These are phyloP conservation scores for Rosa lucieae DNA, from an alignment of 306 rosid genomes.

Conservation along the genomic window DNA sequence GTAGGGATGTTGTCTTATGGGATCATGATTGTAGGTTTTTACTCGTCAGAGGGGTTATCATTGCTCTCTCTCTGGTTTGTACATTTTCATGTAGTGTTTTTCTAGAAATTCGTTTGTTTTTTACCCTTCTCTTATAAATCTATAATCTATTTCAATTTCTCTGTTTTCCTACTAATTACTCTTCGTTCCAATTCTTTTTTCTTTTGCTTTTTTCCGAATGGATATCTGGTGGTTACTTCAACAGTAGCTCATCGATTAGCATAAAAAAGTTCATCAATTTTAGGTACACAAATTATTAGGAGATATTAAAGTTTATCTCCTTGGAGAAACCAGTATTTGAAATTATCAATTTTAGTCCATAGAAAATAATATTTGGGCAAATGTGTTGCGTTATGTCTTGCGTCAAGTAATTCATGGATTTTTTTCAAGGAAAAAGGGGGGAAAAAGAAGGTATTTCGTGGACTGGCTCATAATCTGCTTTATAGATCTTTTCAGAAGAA, in stretches of 20 bases:
- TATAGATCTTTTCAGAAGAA: too few relatives aligned
- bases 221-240: too few relatives aligned
- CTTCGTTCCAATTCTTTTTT: background rate
- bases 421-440: too few relatives aligned
- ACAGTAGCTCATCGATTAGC: too few relatives aligned
- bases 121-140: background rate
- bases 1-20: conserved; percentile 16
- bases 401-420: too few relatives aligned
- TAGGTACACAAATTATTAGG: too few relatives aligned
- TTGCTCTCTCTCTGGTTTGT: conserved; percentile 31
- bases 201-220: background rate
- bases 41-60: conserved; percentile 22
- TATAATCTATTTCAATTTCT: background rate
- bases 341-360: too few relatives aligned
- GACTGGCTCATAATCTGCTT: background rate
- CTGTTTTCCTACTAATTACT: background rate
- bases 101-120: conserved; percentile 22
- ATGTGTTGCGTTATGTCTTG: too few relatives aligned
- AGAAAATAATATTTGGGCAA: too few relatives aligned
- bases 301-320: too few relatives aligned
- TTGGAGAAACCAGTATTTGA: too few relatives aligned
- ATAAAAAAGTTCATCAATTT: too few relatives aligned
- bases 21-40: conserved; percentile 22
- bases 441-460: background rate
- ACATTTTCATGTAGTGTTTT: conserved; percentile 33